Evolutionary conservation across 2,329 filamentous ascomycete genomes (phyloP).

Genomic region (Escovopsis sp.): DNA sequence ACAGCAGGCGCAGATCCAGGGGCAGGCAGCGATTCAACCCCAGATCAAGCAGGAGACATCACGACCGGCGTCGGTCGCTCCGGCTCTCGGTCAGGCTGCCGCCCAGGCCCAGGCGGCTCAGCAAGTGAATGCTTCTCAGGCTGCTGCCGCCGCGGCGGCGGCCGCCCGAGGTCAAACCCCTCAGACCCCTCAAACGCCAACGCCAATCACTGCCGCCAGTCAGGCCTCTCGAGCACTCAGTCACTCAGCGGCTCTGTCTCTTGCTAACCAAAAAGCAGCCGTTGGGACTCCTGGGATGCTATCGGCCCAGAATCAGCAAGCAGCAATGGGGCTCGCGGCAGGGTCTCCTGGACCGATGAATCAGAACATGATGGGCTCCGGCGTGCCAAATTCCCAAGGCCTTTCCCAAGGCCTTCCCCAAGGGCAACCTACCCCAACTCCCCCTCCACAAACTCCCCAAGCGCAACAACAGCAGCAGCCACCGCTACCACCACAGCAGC

Average conservation of each 20-base stretch:
- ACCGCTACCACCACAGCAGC: slow-evolving; percentile 2
- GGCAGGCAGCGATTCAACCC: too few species aligned
- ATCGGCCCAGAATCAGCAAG: slow-evolving; percentile 16
- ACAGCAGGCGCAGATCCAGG: slow-evolving; percentile 1
- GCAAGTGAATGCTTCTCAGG: slow-evolving; percentile 30
- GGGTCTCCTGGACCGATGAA: slow-evolving; percentile 13
- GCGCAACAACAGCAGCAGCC: background rate
- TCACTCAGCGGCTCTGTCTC: slow-evolving; percentile 33
- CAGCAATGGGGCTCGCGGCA: slow-evolving; percentile 15
- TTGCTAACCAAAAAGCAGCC: slow-evolving; percentile 28
- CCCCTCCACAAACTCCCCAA: too few species aligned
- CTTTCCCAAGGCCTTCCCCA: slow-evolving; percentile 9
- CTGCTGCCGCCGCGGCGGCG: slow-evolving; percentile 22
- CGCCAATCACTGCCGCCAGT: slow-evolving; percentile 21
- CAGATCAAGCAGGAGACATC: slow-evolving; percentile 16
- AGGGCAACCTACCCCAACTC: slow-evolving; percentile 5
- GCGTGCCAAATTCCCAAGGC: slow-evolving; percentile 12
- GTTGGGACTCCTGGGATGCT: slow-evolving; percentile 17
- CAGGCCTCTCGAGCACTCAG: slow-evolving; percentile 26
- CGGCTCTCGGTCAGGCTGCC: slow-evolving; percentile 23
- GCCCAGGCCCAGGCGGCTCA: slow-evolving; percentile 21
- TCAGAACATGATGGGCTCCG: slow-evolving; percentile 18
- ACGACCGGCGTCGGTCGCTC: slow-evolving; percentile 31
- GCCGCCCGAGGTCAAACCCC: slow-evolving; percentile 32
- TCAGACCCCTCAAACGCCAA: slow-evolving; percentile 32